Conservation (phyloP, 2,329 filamentous ascomycete genomes). For the Grosmannia huntii region DNA sequence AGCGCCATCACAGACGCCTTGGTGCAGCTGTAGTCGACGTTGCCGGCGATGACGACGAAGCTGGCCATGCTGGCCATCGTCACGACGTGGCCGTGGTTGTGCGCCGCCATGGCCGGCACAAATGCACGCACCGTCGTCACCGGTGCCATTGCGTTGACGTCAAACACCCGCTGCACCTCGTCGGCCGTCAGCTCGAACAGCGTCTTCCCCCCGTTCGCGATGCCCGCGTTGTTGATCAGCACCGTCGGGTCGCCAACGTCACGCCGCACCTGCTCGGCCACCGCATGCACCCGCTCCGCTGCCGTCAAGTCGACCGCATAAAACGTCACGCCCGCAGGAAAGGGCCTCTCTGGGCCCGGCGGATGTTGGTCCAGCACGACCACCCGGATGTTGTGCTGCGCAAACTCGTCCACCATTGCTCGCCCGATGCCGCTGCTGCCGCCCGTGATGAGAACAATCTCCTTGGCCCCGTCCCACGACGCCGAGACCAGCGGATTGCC, state of each 20-base stretch:
- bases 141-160: constrained; percentile 51
- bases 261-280: constrained; percentile 38
- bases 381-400: constrained; percentile 50
- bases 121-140: constrained; percentile 51
- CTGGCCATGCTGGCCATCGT: constrained; percentile 54
- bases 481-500: constrained; percentile 4
- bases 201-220: constrained; percentile 41
- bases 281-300: constrained; percentile 34
- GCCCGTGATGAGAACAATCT: constrained; percentile 59
- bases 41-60: constrained; percentile 32
- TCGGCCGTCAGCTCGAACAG: constrained; percentile 40
- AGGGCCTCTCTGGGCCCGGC: constrained; percentile 18
- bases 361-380: constrained; percentile 59
- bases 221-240: constrained; percentile 61
- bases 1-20: constrained; percentile 56
- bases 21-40: constrained; percentile 50
- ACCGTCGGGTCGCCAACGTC: constrained; percentile 53
- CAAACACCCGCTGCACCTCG: constrained; percentile 53
- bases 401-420: constrained; percentile 51
- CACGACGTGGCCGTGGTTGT: constrained; percentile 61
- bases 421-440: constrained; percentile 64
- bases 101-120: constrained; percentile 48
- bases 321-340: constrained; percentile 40
- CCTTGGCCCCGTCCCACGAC: constrained; percentile 7
- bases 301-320: constrained; percentile 60